Evolutionary conservation across 2,329 filamentous ascomycete species (phyloP).

Genomic region (Beauveria sp.): DNA sequence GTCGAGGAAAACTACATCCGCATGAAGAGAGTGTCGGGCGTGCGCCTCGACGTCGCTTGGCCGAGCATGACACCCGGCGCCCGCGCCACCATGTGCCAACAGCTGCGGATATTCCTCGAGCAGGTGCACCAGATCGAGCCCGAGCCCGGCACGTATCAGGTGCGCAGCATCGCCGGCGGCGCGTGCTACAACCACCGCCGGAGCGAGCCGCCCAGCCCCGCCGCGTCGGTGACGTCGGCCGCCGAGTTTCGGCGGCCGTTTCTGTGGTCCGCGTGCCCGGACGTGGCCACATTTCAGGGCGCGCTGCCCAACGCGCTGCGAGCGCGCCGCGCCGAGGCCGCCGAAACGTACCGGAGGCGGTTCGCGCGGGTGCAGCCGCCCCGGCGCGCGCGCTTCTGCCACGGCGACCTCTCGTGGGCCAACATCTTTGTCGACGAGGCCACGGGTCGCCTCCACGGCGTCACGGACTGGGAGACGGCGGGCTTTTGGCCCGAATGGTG

Average conservation of each 20-base stretch:
- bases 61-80: slow-evolving; percentile 9
- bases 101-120: slow-evolving; percentile 10
- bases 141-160: not conserved
- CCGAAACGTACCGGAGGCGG: slow-evolving; percentile 10
- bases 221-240: slow-evolving; percentile 8
- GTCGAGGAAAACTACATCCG: slow-evolving; percentile 12
- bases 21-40: slow-evolving; percentile 12
- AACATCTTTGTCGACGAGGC: slow-evolving; percentile 26
- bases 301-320: slow-evolving; percentile 13
- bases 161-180: not conserved
- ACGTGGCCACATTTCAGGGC: slow-evolving; percentile 13
- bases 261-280: slow-evolving; percentile 11
- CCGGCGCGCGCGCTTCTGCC: slow-evolving; percentile 19
- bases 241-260: slow-evolving; percentile 8
- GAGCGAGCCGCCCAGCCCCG: slow-evolving; percentile 12
- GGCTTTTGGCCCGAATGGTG: slow-evolving; percentile 19
- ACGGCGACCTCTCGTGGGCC: slow-evolving; percentile 24
- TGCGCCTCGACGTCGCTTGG: slow-evolving; percentile 13
- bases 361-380: not conserved
- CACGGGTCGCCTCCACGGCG: slow-evolving; percentile 36
- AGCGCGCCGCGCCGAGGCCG: slow-evolving; percentile 11
- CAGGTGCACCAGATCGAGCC: slow-evolving; percentile 12
- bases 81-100: slow-evolving; percentile 6
- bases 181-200: not conserved
- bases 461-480: slow-evolving; percentile 48